Evolutionary conservation across 306 rosid species (phyloP), one percentile per base, ranked within the genome.

Genomic region (Carpinus fangiana): DNA sequence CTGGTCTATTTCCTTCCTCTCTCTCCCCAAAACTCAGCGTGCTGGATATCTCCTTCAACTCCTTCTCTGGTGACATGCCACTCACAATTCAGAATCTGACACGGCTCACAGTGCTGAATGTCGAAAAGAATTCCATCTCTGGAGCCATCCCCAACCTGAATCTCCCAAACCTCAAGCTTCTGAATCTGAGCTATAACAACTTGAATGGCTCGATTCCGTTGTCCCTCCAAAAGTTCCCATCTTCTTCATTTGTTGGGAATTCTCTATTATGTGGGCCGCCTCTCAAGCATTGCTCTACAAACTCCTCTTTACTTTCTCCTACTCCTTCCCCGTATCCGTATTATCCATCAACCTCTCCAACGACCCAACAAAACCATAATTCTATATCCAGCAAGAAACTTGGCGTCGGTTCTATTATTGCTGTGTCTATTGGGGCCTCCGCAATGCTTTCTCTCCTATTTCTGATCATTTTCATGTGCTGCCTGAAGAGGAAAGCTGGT

Each of bases 191-290:
- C 84, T 73, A 82, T 50, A 92, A 92, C 61, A 84, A 89, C 67
- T 79, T 92, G 38, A 90, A 84, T 77, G 97, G 96, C 51, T 75
- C 96, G 38, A 79, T 92, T 72, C 97, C 97, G 76, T 73, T 51
- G 45, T 80, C 92, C 83, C 86, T 92, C 76, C 79, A 81, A 56
- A 84, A 86, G 48, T 92, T 79, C 60, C 90, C 96, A 11, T 47
- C 11, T 21, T 80, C 86, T 78, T 90, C 97, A 67, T 92, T 90
- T 81, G 48, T 82, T 62, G 97, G 93, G 11, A 92, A 92, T 77
- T 81, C 88, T 83, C 83, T 72, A 50, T 77, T 89, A 80, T 90
- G 96, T 54, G 96, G 96, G 1, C 86, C 84, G 12, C 97, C 97
- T 78, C 89, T 92, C 36, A 80, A 81, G 20, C 62, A 75, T 61